Percentiles rank a stretch among this genome's conserved stretches.
These are phyloP conservation scores for Aphanoascus verrucosus DNA, from an alignment of 2,329 filamentous ascomycete species.

Conservation along the genomic window DNA sequence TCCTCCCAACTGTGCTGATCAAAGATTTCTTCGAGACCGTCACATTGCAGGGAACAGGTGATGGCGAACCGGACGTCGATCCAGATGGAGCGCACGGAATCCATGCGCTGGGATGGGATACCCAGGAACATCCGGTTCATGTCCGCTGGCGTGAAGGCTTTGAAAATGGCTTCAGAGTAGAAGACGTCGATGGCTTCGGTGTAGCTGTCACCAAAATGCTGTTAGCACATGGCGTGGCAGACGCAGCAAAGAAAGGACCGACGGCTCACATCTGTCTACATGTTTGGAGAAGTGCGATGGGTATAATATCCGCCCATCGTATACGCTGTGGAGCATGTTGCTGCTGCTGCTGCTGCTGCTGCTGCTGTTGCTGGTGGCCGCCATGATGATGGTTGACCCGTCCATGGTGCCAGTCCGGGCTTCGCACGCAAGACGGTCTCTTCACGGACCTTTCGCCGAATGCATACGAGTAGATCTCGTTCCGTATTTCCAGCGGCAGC, in stretches of 20 bases:
- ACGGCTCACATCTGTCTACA: slow-evolving; percentile 10
- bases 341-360: too few relatives aligned
- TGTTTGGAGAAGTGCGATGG: slow-evolving; percentile 9
- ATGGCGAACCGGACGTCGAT: slow-evolving; percentile 12
- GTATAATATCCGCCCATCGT: slow-evolving; percentile 2
- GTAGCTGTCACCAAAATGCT: slow-evolving; percentile 3
- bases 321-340: slow-evolving; percentile 1
- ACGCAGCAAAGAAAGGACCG: neutral
- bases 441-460: slow-evolving; percentile 5
- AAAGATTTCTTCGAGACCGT: slow-evolving; percentile 9
- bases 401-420: slow-evolving; percentile 2
- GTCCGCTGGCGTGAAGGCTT: slow-evolving; percentile 1
- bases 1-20: slow-evolving; percentile 4
- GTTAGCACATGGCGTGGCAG: neutral
- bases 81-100: slow-evolving; percentile 11
- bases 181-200: slow-evolving; percentile 10
- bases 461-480: slow-evolving; percentile 4
- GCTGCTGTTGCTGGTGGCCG: neutral
- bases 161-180: slow-evolving; percentile 10
- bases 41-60: slow-evolving; percentile 8
- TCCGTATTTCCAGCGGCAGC: slow-evolving; percentile 9
- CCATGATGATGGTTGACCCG: neutral
- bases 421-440: neutral
- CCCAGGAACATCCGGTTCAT: neutral
- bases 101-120: slow-evolving; percentile 4